phyloP scores from a whole-genome alignment of 495 filamentous ascomycete species.

The Penicillium cinerascens region DNA sequence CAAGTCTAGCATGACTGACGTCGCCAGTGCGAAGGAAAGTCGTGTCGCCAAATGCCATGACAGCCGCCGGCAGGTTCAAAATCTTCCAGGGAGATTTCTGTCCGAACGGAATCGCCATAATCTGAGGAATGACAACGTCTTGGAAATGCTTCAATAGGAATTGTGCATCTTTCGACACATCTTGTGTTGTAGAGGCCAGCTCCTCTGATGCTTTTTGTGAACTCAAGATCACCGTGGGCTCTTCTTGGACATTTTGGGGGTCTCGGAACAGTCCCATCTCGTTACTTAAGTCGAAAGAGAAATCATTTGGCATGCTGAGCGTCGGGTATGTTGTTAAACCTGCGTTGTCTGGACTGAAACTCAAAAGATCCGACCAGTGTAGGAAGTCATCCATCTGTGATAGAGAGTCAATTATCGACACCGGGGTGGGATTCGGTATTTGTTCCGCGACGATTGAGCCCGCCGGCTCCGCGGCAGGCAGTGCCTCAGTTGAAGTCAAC shows the following conservation, averaged over 20 bases:
- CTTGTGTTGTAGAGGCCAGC: neutral
- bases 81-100: slow-evolving; percentile 36
- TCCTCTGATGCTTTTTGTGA: slow-evolving; percentile 13
- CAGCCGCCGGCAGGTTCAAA: slow-evolving; percentile 29
- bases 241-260: slow-evolving; percentile 1
- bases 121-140: slow-evolving; percentile 29
- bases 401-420: slow-evolving; percentile 25
- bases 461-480: neutral
- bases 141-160: slow-evolving; percentile 33
- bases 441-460: slow-evolving; percentile 4
- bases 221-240: slow-evolving; percentile 1
- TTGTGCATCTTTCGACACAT: slow-evolving; percentile 23
- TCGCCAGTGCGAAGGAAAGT: slow-evolving; percentile 29
- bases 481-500: neutral
- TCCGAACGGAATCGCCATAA: slow-evolving; percentile 31
- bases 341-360: slow-evolving; percentile 25
- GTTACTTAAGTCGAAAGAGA: slow-evolving; percentile 13
- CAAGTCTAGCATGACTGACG: slow-evolving; percentile 30
- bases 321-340: slow-evolving; percentile 12
- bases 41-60: slow-evolving; percentile 29
- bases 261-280: slow-evolving; percentile 5
- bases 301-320: slow-evolving; percentile 17
- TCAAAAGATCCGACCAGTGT: slow-evolving; percentile 34
- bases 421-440: slow-evolving; percentile 10
- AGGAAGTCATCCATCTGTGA: slow-evolving; percentile 32